Evolutionary conservation across 75 land plant species (phyloP).

Genomic region (Picea glauca): DNA sequence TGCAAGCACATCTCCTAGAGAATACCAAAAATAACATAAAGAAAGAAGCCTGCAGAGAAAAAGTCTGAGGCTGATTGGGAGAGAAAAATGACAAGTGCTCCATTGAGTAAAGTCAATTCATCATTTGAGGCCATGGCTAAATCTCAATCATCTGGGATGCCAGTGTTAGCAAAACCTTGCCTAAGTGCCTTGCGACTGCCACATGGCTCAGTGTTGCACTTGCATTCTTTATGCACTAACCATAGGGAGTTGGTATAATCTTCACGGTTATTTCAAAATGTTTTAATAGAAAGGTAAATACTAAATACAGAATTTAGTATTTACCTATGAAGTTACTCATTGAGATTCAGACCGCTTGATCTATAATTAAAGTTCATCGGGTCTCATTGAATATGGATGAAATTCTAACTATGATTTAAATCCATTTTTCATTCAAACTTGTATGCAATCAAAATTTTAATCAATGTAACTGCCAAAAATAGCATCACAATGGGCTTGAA

Average conservation of each 20-base stretch:
- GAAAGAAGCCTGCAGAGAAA: too few relatives aligned
- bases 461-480: too few relatives aligned
- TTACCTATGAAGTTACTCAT: not conserved
- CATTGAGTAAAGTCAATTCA: slow-evolving; percentile 31
- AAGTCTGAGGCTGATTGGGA: slow-evolving; percentile 23
- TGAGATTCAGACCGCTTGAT: not conserved
- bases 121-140: slow-evolving; percentile 35
- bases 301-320: not conserved
- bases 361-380: too few relatives aligned
- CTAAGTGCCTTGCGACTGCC: slow-evolving; percentile 18
- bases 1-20: too few relatives aligned
- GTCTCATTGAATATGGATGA: too few relatives aligned
- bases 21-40: too few relatives aligned
- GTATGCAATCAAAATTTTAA: too few relatives aligned
- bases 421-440: too few relatives aligned
- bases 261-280: slow-evolving; percentile 14
- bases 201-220: slow-evolving; percentile 45
- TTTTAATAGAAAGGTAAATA: not conserved
- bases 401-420: too few relatives aligned
- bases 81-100: slow-evolving; percentile 15
- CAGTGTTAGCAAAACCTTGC: slow-evolving; percentile 28
- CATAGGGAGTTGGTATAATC: slow-evolving; percentile 31
- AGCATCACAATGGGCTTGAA: too few relatives aligned
- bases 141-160: slow-evolving; percentile 19
- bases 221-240: slow-evolving; percentile 17